Percentiles rank a stretch among this genome's conserved stretches.
Conservation (phyloP, 1,284 basidiomycete species). For the Mycosarcoma maydis region DNA sequence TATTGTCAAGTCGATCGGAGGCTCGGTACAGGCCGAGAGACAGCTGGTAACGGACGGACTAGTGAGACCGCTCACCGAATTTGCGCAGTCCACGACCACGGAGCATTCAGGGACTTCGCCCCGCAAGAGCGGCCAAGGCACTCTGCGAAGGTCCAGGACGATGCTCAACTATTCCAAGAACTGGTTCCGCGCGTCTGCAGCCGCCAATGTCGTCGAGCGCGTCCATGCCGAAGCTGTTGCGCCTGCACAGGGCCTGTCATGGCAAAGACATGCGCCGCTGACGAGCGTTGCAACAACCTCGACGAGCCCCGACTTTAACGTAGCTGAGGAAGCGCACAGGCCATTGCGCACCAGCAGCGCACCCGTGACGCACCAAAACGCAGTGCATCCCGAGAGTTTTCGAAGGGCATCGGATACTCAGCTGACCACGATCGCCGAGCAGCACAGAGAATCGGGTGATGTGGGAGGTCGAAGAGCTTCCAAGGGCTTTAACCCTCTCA, state of each 20-base stretch:
- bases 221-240: constrained; percentile 25
- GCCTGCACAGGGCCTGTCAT: neutral
- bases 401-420: constrained; percentile 39
- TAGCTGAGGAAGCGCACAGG: constrained; percentile 4
- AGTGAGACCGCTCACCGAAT: constrained; percentile 21
- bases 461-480: constrained; percentile 5
- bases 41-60: constrained; percentile 16
- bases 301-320: neutral
- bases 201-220: constrained; percentile 31
- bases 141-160: constrained; percentile 42
- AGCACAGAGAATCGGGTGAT: constrained; percentile 7
- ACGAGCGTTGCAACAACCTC: constrained; percentile 2
- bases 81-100: neutral
- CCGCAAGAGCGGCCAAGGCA: constrained; percentile 18
- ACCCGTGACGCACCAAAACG: constrained; percentile 21
- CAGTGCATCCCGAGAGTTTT: constrained; percentile 10
- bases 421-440: constrained; percentile 23
- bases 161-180: constrained; percentile 40
- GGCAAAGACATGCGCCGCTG: constrained; percentile 5
- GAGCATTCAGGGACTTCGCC: constrained; percentile 3
- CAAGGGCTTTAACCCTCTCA: constrained; percentile 28
- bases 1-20: constrained; percentile 17
- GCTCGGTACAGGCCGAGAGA: constrained; percentile 27
- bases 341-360: constrained; percentile 22
- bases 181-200: constrained; percentile 39